Percentiles rank a stretch among this genome's conserved stretches.
Conservation (phyloP, 2,329 filamentous ascomycete genomes). For the Gyromitra esculenta region DNA sequence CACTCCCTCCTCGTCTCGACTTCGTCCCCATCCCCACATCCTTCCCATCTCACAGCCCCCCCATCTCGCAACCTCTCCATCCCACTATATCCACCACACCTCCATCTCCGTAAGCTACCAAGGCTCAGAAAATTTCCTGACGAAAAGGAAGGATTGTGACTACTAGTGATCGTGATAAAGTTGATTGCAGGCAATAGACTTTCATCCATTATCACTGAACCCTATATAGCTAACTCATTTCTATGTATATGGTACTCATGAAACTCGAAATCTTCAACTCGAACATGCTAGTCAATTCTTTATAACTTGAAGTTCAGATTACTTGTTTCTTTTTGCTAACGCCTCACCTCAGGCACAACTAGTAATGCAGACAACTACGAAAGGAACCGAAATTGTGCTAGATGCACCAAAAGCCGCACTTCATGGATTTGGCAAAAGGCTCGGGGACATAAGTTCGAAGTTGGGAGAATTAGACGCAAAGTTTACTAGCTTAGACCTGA, state of each 20-base stretch:
- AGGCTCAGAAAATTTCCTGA: slow-evolving; percentile 1
- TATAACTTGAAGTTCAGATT: slow-evolving; percentile 5
- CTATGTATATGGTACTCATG: neutral
- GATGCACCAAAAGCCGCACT: neutral
- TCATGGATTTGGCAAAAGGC: neutral
- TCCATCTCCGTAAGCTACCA: neutral
- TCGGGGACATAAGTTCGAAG: neutral
- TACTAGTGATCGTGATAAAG: neutral
- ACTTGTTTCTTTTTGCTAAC: slow-evolving; percentile 8
- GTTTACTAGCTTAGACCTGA: too few relatives aligned
- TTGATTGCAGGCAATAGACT: neutral
- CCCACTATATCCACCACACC: neutral
- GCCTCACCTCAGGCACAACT: neutral
- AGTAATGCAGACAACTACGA: neutral
- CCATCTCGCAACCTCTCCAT: neutral
- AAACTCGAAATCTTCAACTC: neutral
- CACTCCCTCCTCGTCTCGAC: too few relatives aligned
- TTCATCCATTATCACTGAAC: neutral
- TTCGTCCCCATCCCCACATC: too few relatives aligned
- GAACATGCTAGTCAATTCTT: neutral
- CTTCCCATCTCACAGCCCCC: too few relatives aligned
- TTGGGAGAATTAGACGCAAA: too few relatives aligned
- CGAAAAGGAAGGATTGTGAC: neutral
- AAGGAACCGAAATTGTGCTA: neutral
- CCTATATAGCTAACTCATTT: neutral